Percentiles rank a stretch among this genome's conserved stretches.
phyloP scores from a whole-genome alignment of 257 asterid genomes.

The Hygrophila difformis region DNA sequence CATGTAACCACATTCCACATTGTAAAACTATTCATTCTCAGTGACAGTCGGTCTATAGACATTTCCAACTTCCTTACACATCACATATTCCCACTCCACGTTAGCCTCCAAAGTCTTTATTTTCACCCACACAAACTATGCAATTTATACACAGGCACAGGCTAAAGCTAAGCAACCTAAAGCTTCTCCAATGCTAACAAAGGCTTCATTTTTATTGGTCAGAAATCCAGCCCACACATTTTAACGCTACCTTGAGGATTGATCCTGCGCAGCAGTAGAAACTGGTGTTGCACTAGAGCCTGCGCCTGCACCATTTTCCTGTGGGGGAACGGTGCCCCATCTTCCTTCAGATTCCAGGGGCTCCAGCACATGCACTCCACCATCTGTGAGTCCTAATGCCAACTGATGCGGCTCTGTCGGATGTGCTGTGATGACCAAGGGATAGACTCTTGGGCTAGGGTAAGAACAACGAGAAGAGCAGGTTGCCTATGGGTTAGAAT shows the following conservation, averaged over 20 bases:
- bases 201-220: no score
- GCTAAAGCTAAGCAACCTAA: neutral
- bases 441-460: conserved; percentile 39
- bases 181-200: neutral
- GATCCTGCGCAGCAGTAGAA: conserved; percentile 21
- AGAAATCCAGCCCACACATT: no score
- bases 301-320: conserved; percentile 30
- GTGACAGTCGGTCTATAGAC: no score
- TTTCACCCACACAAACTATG: neutral
- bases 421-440: conserved; percentile 50
- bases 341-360: conserved; percentile 43
- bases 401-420: conserved; percentile 52
- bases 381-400: conserved; percentile 60
- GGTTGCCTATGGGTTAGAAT: neutral
- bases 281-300: conserved; percentile 16
- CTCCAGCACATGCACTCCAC: conserved; percentile 58
- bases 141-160: neutral
- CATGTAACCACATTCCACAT: no score
- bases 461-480: neutral
- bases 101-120: neutral
- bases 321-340: conserved; percentile 47
- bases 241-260: conserved; percentile 28
- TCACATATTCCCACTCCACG: neutral
- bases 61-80: neutral
- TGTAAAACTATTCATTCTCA: no score